phyloP scores from a whole-genome alignment of 2,329 filamentous ascomycete species.

The Trichoderma atrobrunneum region DNA sequence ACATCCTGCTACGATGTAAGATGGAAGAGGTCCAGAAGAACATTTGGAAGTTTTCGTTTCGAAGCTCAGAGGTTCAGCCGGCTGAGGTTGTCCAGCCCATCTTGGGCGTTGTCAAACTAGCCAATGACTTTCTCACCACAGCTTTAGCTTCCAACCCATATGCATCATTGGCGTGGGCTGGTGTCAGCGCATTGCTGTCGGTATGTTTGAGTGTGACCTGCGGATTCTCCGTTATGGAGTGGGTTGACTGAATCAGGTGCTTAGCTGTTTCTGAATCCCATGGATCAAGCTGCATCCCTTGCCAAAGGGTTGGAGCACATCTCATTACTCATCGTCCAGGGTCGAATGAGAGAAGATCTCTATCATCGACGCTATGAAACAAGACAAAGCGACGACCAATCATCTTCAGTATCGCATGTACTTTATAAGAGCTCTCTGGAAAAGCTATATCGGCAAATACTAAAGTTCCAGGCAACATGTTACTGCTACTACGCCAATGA shows the following conservation, averaged over 20 bases:
- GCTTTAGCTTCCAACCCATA: background rate
- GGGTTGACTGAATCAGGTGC: background rate
- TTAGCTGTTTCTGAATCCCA: background rate
- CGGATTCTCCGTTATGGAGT: background rate
- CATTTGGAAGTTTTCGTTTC: background rate
- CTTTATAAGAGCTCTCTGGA: background rate
- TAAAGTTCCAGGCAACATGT: background rate
- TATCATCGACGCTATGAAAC: background rate
- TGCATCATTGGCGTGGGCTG: background rate
- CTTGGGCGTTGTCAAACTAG: background rate
- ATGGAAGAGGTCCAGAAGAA: background rate
- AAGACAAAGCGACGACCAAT: background rate
- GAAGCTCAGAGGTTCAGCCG: background rate
- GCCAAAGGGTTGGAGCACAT: background rate
- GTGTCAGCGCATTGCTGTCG: background rate
- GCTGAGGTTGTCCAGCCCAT: background rate
- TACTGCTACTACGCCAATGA: background rate
- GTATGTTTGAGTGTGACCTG: background rate
- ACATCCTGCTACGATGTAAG: background rate
- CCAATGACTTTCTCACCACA: background rate
- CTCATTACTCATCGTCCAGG: background rate
- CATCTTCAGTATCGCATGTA: background rate
- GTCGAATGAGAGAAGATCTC: slow-evolving; percentile 6
- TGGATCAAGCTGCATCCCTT: background rate
- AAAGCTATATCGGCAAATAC: background rate